phyloP scores from a whole-genome alignment of 441 rosid genomes.

The Codiaeum variegatum region DNA sequence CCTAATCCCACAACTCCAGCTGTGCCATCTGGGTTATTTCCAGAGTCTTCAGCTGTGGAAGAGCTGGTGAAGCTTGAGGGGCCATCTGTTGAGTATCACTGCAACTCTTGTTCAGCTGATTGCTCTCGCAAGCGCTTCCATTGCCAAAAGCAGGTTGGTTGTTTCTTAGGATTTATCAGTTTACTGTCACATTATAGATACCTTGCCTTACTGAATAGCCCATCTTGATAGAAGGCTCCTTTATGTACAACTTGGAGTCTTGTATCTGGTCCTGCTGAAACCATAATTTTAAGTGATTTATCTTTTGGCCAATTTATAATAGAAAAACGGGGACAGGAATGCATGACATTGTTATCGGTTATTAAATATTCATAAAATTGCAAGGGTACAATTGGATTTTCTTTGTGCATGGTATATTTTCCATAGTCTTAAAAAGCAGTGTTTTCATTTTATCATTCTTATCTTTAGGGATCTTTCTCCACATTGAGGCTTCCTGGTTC shows the following conservation, averaged over 20 bases:
- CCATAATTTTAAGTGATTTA: neutral
- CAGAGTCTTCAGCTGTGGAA: slow-evolving; percentile 68
- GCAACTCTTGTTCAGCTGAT: slow-evolving; percentile 97
- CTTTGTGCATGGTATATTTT: neutral
- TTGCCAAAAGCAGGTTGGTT: slow-evolving; percentile 89
- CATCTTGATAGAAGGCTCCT: neutral
- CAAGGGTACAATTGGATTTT: neutral
- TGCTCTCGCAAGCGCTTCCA: slow-evolving; percentile 98
- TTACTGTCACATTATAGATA: neutral
- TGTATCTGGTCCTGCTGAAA: neutral
- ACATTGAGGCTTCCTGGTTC: neutral
- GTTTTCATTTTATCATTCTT: neutral
- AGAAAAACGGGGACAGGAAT: neutral
- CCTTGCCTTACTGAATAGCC: neutral
- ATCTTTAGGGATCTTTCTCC: neutral
- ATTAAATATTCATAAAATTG: neutral
- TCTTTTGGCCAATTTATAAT: neutral
- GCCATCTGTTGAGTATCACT: slow-evolving; percentile 88
- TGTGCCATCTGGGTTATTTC: slow-evolving; percentile 55
- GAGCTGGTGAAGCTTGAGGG: slow-evolving; percentile 74
- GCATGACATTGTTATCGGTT: neutral
- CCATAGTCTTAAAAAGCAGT: neutral
- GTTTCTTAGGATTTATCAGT: slow-evolving; percentile 11
- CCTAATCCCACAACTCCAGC: slow-evolving; percentile 48
- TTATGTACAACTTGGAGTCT: neutral